Evolutionary conservation across 2,329 filamentous ascomycete genomes (phyloP), one percentile per base, ranked within the genome.

Genomic region (Colletotrichum lini): DNA sequence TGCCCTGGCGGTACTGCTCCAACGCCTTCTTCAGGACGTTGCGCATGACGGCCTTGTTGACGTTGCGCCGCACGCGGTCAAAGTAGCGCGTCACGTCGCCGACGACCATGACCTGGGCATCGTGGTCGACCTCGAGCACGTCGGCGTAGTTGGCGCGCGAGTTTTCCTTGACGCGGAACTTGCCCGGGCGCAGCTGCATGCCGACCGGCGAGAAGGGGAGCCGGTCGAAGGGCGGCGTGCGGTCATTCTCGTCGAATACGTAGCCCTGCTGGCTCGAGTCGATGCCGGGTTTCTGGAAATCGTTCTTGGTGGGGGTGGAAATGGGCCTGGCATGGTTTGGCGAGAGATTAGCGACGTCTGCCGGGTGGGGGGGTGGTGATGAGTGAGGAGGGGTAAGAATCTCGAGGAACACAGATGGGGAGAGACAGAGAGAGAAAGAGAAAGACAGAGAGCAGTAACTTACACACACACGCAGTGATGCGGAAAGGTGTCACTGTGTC

Each of bases 271-370:
- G 68, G 68, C 68, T 71, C 47, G 68, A 47, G 45, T 71, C 68
- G 68, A 71, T 71, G n/a, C 68, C 68, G 58, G 68, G 68, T 47
- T 71, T 71, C 65, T 71, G 68, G 45, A 71, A 71, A 21, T 71
- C 68, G 53, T 71, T 71, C 35, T 71, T 71, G 65, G 68, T 71
- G 58, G 68, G 68, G 68, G 68, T 71, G 68, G 68, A 71, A 57
- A 71, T 71, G 8, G 68, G 68, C 13, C 67, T 64, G 40, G 7
- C 13, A 23, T 53, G 30, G 44, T 61, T 30, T 38, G 21, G 30
- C 40, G 18, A 10, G 62, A 58, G 63, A 56, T 70, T 56, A 70
- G 67, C 67, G 63, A 66, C 5, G 40, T 61, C 21, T 38, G 58
- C 45, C 50, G 58, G 35, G 35, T 26, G 18, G 6, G 21, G n/a